Evolutionary conservation across 2,329 filamentous ascomycete genomes (phyloP), one percentile per base, ranked within the genome.

Genomic region (Claviceps maximensis): DNA sequence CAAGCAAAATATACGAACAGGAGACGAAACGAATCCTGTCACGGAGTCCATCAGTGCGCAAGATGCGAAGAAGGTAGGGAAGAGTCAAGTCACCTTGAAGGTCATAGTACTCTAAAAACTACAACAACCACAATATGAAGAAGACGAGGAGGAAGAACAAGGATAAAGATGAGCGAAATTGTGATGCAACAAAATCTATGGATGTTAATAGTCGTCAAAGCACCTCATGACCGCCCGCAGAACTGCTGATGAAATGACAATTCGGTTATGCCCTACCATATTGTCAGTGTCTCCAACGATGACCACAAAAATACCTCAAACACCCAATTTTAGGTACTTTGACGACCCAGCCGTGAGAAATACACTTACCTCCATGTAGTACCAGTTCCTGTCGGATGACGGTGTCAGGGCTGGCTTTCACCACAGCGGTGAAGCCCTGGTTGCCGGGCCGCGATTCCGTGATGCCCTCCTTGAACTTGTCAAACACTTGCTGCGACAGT

Each of bases 241-340:
- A 17, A 88, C 78, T 4, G 82, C 76, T 1, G 82, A 75, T 61
- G 79, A 85, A 7, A 78, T 78, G 64, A 87, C 76, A 41, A 89
- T 74, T 50, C 78, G 71, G 62, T 88, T 89, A 63, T 90, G 86
- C 6, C 81, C 83, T 86, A 53, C 1, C 12, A 44, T 19, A 1
- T 10, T 27, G 29, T 53, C 19, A 54, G 52, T 50, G 36, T 51
- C 33, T 36, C 21, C 9, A 19, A 21, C 2, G 27, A 27, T 17
- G 36, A 42, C 38, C 38, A 4, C 4, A 29, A 29, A n/a, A n/a
- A n/a, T n/a, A n/a, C n/a, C n/a, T n/a, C n/a, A 9, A 47, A 33
- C 45, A 17, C 45, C 4, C 19, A 27, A 41, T 12, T 6, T 19
- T 19, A 8, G n/a, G n/a, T 21, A 21, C 17, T 21, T 4, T 9